Percentiles rank a stretch among this genome's conserved stretches.
Evolutionary conservation across 2,329 filamentous ascomycete species (phyloP).

Genomic region (Neodidymelliopsis sp.): DNA sequence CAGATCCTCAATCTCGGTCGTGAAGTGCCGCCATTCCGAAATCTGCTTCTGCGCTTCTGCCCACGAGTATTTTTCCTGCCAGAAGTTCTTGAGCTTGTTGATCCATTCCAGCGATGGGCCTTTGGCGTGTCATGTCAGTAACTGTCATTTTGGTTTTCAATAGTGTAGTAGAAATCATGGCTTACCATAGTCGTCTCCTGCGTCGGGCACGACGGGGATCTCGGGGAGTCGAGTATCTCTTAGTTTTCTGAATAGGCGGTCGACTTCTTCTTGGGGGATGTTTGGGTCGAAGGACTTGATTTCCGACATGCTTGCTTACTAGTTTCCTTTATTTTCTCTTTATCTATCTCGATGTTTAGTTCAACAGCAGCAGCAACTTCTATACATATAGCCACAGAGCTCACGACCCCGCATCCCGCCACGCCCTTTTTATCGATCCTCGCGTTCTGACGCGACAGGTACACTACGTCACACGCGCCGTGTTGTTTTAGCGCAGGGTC

Average conservation of each 20-base stretch:
- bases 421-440: conserved; percentile 1
- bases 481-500: conserved; percentile 3
- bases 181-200: conserved; percentile 45
- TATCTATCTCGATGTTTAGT: background rate
- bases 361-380: background rate
- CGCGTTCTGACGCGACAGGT: conserved; percentile 6
- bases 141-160: background rate
- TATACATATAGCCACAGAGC: too few relatives aligned
- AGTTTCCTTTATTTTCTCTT: background rate
- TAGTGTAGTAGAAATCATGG: background rate
- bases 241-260: conserved; percentile 47
- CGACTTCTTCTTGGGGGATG: conserved; percentile 46
- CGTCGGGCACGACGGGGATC: conserved; percentile 46
- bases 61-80: conserved; percentile 47
- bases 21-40: conserved; percentile 45
- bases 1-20: conserved; percentile 45
- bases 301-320: conserved; percentile 18
- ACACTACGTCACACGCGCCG: conserved; percentile 8
- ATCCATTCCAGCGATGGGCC: conserved; percentile 44
- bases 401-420: background rate
- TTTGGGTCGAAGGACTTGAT: conserved; percentile 45
- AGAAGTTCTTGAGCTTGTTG: conserved; percentile 43
- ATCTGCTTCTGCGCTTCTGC: conserved; percentile 42
- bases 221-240: conserved; percentile 44
- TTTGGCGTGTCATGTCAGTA: conserved; percentile 10